Evolutionary conservation across 495 filamentous ascomycete species (phyloP).

Genomic region (Thozetella sp.): DNA sequence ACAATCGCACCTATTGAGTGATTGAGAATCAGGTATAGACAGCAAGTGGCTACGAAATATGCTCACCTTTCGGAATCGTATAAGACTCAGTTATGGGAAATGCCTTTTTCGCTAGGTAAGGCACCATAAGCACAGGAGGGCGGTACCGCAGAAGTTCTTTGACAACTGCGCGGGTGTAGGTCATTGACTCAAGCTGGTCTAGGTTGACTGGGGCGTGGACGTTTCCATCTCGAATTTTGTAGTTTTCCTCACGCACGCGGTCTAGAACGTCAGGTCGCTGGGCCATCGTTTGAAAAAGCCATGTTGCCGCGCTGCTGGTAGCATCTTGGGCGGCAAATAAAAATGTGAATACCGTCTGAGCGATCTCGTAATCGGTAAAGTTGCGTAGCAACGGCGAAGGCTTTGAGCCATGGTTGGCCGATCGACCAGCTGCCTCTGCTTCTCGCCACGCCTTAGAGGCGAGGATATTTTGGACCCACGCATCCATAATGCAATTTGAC

Average conservation of each 20-base stretch:
- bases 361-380: constrained; percentile 91
- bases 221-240: constrained; percentile 77
- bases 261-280: constrained; percentile 91
- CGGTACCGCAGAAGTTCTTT: constrained; percentile 94
- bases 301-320: constrained; percentile 88
- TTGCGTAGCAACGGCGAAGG: constrained; percentile 78
- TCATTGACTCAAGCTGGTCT: constrained; percentile 84
- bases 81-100: constrained; percentile 94
- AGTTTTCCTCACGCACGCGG: constrained; percentile 90
- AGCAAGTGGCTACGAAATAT: neutral
- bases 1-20: constrained; percentile 67
- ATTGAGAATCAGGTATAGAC: neutral
- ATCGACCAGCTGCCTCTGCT: constrained; percentile 63
- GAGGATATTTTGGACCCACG: constrained; percentile 85
- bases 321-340: constrained; percentile 98
- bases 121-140: constrained; percentile 97
- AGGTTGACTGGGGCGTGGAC: constrained; percentile 68
- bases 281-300: constrained; percentile 94
- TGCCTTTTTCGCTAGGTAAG: constrained; percentile 90
- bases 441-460: constrained; percentile 79
- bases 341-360: constrained; percentile 96
- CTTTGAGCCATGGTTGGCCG: constrained; percentile 73
- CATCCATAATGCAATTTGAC: constrained; percentile 89
- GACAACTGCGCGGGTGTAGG: constrained; percentile 90
- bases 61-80: constrained; percentile 77